Conservation (phyloP, 1,284 basidiomycete genomes). For the Leccinum subspadiceum region DNA sequence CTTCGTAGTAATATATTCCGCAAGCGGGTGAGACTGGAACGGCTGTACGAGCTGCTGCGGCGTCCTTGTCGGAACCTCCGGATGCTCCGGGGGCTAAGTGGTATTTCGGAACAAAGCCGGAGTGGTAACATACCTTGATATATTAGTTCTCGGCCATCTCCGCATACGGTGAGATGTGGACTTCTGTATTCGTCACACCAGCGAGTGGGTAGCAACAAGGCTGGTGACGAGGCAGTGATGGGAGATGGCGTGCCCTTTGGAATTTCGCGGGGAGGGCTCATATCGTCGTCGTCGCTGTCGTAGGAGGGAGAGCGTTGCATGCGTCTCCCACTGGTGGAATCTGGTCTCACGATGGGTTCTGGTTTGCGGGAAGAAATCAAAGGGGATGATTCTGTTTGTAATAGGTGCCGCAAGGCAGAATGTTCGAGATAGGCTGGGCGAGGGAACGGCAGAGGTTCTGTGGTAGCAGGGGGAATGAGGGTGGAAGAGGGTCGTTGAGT, state of each 20-base stretch:
- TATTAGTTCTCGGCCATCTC: constrained; percentile 69
- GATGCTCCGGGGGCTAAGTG: constrained; percentile 39
- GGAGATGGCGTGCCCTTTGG: constrained; percentile 30
- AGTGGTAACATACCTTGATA: constrained; percentile 50
- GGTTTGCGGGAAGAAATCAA: constrained; percentile 39
- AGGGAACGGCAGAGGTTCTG: constrained; percentile 44
- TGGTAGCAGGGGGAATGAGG: constrained; percentile 12
- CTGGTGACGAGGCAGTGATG: constrained; percentile 36
- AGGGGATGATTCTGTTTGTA: constrained; percentile 59
- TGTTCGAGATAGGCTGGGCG: constrained; percentile 73
- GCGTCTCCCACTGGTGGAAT: constrained; percentile 20
- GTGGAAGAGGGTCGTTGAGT: constrained; percentile 28
- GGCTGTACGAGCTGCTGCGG: constrained; percentile 75
- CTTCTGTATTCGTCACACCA: constrained; percentile 74
- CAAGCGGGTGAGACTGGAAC: constrained; percentile 76
- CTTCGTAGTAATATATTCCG: constrained; percentile 91
- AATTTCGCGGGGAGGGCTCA: constrained; percentile 44
- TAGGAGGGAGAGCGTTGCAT: constrained; percentile 31
- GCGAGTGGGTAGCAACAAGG: constrained; percentile 67
- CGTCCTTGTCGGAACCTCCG: constrained; percentile 70
- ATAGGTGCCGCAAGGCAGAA: constrained; percentile 64
- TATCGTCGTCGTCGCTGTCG: constrained; percentile 67
- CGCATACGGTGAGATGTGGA: constrained; percentile 55
- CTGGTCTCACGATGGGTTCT: constrained; percentile 30
- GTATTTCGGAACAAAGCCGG: constrained; percentile 1